These are phyloP conservation scores for Chlamydomonas incerta DNA, from an alignment of 139 green algal species.

Conservation along the genomic window DNA sequence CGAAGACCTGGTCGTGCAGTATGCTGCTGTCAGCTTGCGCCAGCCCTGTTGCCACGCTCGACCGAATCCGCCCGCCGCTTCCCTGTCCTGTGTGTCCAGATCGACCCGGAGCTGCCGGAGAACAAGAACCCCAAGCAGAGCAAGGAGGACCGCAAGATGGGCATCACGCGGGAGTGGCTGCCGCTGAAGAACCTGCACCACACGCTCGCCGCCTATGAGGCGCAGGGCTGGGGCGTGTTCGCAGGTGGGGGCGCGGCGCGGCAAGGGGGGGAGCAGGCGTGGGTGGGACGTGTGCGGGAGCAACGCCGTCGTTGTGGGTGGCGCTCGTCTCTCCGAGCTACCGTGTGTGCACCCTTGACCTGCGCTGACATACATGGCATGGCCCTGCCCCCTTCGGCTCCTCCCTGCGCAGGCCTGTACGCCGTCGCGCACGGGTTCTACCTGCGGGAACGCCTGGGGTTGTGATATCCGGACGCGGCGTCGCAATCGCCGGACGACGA, in stretches of 20 bases:
- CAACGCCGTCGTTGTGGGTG: no score
- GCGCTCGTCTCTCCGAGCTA: no score
- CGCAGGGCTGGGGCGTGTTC: slow-evolving; percentile 31
- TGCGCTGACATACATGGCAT: no score
- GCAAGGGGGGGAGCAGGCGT: no score
- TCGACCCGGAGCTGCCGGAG: slow-evolving; percentile 23
- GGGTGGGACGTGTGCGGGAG: no score
- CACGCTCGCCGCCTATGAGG: slow-evolving; percentile 1
- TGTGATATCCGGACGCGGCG: not conserved
- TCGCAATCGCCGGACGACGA: no score
- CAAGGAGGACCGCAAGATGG: slow-evolving; percentile 38
- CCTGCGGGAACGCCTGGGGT: slow-evolving; percentile 31
- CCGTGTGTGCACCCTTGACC: no score
- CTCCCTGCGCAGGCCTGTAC: not conserved
- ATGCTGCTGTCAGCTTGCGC: no score
- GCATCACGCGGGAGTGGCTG: slow-evolving; percentile 40
- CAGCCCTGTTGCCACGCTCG: no score
- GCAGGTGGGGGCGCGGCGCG: not conserved
- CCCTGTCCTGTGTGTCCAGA: not conserved
- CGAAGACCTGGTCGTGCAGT: no score
- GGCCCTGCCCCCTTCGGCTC: not conserved
- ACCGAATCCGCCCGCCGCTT: not conserved
- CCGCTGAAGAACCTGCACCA: slow-evolving; percentile 30
- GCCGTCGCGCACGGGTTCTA: slow-evolving; percentile 23
- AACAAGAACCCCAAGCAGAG: slow-evolving; percentile 33